Base-by-base conservation (phyloP, 139 green algal genomes). In the Tetraselmis chui region DNA sequence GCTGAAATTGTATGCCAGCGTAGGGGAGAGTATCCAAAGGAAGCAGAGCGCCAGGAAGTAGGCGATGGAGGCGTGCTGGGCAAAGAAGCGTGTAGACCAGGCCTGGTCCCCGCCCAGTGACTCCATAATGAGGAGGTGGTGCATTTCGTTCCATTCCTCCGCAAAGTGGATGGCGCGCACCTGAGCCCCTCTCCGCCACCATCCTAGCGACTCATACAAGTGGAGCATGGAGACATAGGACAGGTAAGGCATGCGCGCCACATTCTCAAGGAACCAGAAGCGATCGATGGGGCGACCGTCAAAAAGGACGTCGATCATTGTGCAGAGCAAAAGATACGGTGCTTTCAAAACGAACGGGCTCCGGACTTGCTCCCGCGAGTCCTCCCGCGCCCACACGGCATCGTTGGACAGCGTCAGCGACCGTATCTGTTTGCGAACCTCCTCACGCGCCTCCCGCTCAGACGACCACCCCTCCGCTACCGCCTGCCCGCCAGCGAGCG, bases 201-300 rank as follows among this genome's bases (percentile, higher is more conserved):
- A 96, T 82, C 94, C 94, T 22, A 98, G 85, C n/a, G 84, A 89
- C 89, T 97, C 94, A 82, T 97, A 97, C 28, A 98, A 83, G 87
- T 98, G 96, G 85, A 98, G 90, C 89, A 97, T 95, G 74, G 90
- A 94, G 85, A 97, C 96, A 87, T 95, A 98, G 76, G 89, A 92
- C 85, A 98, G 98, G 91, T 99, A 99, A 0, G 96, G 96, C 92
- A 98, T 98, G 78, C 96, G 90, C 0, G 96, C 94, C 29, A 97
- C 92, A 0, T 87, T 93, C 88, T 98, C 96, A 75, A 98, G 84
- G 79, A 99, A 94, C 96, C 96, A 99, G 85, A 91, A 91, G 31
- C 93, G 86, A 1, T 84, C 78, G 75, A 86, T 88, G 24, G 79
- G 88, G 22, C 79, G 59, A 28, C 79, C 83, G 32, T 92, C 82